Evolutionary conservation across 805 yeast genomes (phyloP).

Genomic region (Ascoidea tarda): DNA sequence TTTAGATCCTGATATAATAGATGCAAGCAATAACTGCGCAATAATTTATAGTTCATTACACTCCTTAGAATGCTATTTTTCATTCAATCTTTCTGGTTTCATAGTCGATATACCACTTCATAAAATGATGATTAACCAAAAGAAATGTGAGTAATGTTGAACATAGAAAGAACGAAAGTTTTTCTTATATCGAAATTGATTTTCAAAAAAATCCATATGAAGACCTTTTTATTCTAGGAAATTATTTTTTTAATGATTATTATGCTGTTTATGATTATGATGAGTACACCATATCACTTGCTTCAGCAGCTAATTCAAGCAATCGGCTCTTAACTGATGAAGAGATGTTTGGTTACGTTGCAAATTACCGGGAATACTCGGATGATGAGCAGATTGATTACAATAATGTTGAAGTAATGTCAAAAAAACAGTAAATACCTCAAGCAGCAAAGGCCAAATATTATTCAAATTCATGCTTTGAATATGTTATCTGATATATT

Average conservation of each 20-base stretch:
- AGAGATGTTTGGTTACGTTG: background rate
- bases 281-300: background rate
- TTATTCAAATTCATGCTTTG: background rate
- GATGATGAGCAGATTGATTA: background rate
- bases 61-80: background rate
- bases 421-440: background rate
- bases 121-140: too few relatives aligned
- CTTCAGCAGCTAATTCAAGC: too few relatives aligned
- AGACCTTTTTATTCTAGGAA: background rate
- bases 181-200: background rate
- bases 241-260: too few relatives aligned
- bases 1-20: background rate
- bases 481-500: background rate
- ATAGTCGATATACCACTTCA: background rate
- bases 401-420: too few relatives aligned
- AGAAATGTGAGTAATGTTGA: background rate
- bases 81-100: background rate
- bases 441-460: background rate
- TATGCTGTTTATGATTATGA: background rate
- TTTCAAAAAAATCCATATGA: background rate
- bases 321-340: background rate
- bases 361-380: background rate
- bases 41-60: too few relatives aligned
- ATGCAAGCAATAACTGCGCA: background rate
- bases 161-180: background rate